Evolutionary conservation across 108 stramenopile genomes (phyloP).

Genomic region (Bacterosira constricta): DNA sequence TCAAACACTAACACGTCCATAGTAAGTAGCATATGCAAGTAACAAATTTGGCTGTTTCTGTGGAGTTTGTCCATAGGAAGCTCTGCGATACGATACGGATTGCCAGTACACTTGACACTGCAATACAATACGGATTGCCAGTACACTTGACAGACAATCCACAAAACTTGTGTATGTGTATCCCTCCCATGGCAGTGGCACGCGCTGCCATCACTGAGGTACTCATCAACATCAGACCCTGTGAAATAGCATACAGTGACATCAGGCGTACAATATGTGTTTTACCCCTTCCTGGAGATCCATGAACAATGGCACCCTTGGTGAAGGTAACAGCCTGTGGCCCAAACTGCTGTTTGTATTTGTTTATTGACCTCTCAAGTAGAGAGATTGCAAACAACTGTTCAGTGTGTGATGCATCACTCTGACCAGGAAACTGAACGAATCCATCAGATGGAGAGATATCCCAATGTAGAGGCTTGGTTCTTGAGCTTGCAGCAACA

Average conservation of each 20-base stretch:
- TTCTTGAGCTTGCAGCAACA: neutral
- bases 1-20: slow-evolving; percentile 24
- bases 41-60: neutral
- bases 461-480: neutral
- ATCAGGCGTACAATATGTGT: neutral
- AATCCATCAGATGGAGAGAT: neutral
- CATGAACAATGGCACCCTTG: neutral
- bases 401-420: neutral
- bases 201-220: neutral
- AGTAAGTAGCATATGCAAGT: slow-evolving; percentile 14
- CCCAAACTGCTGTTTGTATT: neutral
- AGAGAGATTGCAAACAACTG: neutral
- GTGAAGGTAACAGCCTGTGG: neutral
- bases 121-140: neutral
- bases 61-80: neutral
- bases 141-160: neutral
- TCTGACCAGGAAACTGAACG: neutral
- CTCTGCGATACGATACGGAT: neutral
- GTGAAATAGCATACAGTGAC: neutral
- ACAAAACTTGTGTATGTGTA: neutral
- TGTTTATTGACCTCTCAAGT: neutral
- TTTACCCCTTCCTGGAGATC: neutral
- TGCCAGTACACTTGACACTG: neutral
- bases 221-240: neutral
- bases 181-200: neutral